A percentile compares a stretch with the other conserved stretches of the same genome.
Evolutionary conservation across 495 filamentous ascomycete genomes (phyloP).

Genomic region (Xylaria cubensis): DNA sequence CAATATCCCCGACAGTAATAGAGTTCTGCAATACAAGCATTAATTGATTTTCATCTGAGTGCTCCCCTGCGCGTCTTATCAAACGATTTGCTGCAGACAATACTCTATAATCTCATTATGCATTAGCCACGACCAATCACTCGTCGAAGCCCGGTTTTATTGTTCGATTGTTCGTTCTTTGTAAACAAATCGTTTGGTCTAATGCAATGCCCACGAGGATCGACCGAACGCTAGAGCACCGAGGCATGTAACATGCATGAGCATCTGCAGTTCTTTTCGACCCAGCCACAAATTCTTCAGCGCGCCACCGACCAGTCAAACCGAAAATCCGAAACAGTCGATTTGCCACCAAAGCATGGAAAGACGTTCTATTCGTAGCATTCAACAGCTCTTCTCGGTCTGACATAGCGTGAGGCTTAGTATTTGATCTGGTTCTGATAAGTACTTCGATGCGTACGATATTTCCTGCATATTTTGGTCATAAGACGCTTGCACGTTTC

Average conservation of each 20-base stretch:
- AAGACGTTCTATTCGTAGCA: background rate
- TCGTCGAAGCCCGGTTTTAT: background rate
- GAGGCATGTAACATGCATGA: no score
- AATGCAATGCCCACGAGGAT: background rate
- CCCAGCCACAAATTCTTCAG: background rate
- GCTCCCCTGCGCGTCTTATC: background rate
- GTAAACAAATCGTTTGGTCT: background rate
- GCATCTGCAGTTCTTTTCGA: background rate
- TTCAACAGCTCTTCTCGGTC: background rate
- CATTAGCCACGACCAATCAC: constrained; percentile 10
- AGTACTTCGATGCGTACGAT: background rate
- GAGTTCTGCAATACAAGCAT: background rate
- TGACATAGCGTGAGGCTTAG: background rate
- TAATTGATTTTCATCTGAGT: background rate
- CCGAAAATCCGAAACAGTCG: background rate
- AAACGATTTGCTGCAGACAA: background rate
- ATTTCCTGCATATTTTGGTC: background rate
- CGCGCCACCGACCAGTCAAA: background rate
- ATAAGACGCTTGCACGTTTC: background rate
- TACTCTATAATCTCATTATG: constrained; percentile 17
- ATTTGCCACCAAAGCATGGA: background rate
- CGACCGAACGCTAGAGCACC: background rate
- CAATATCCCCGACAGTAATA: background rate
- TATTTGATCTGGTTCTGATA: background rate
- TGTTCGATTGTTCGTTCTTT: background rate